Base-by-base conservation (phyloP, 306 rosid species). In the Carpinus fangiana region DNA sequence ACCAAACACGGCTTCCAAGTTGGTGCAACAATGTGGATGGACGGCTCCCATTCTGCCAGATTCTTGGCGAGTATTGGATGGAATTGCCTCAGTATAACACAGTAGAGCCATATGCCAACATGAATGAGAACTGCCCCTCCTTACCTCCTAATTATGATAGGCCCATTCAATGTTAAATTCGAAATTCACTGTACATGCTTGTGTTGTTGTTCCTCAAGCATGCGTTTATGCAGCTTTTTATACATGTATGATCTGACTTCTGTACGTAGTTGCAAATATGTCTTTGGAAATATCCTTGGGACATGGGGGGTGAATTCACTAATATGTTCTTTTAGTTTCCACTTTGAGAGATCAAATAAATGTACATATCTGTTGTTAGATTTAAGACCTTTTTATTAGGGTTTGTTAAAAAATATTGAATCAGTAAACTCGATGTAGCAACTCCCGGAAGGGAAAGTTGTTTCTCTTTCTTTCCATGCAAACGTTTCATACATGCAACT, bases 91-190 rank as follows among this genome's bases (percentile, higher is more conserved):
- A 87, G 76, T 95, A 92, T 65, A 92, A 95, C 90, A 85, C 98
- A 17, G 53, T 92, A 74, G 90, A 88, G 73, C 97, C 93, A 20
- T 95, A 92, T 61, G 85, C 96, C 38, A 90, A 91, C 84, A 95
- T 95, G 98, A 95, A 95, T 18, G 98, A 95, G 88, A 76, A 90
- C 26, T 95, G 98, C 86, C 98, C 98, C 73, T 90, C 98, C 36
- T 83, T 92, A 28, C 98, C 98, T 43, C 97, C 97, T 57, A 86
- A 74, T 47, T 92, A 95, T 47, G 87, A 80, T 28, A 90, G 98
- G 85, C 97, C 97, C 21, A 45, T 61, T 4, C 78, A 41, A 52
- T 94, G 97, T 74, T 94, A 82, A 41, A 81, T 59, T 75, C 48
- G 36, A 13, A 28, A 41, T 26, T 50, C 57, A 31, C 28, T 20